These are phyloP conservation scores for Penicillium hordei DNA, from an alignment of 2,329 filamentous ascomycete species.

Conservation along the genomic window DNA sequence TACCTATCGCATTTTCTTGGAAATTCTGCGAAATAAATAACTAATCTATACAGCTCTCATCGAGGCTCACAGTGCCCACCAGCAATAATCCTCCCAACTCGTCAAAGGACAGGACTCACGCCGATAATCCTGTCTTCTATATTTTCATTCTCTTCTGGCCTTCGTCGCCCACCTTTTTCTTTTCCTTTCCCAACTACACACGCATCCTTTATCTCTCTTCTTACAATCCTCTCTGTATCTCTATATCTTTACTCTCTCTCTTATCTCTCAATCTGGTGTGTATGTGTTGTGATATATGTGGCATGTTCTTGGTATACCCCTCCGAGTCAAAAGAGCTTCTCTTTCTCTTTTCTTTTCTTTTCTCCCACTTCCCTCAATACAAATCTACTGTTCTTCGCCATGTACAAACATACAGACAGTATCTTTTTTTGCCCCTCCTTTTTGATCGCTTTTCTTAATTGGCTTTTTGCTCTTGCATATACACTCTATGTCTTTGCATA, in stretches of 20 bases:
- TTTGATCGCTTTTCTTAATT: not conserved
- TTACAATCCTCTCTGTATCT: constrained; percentile 7
- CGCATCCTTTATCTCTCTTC: constrained; percentile 13
- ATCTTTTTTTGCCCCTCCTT: not conserved
- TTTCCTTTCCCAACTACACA: not conserved
- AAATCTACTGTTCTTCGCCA: constrained; percentile 5
- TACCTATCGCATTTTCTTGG: constrained; percentile 3
- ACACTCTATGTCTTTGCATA: not conserved
- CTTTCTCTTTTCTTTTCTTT: constrained; percentile 10
- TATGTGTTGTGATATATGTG: constrained; percentile 27
- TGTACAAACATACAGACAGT: constrained; percentile 14
- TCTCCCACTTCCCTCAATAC: constrained; percentile 1
- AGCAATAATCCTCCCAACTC: constrained; percentile 18
- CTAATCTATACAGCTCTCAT: constrained; percentile 38
- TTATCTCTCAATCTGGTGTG: constrained; percentile 9
- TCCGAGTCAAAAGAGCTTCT: constrained; percentile 23
- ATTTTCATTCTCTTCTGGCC: constrained; percentile 2
- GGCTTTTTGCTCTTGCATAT: constrained; percentile 6
- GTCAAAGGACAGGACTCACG: constrained; percentile 7
- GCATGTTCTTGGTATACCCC: constrained; percentile 32
- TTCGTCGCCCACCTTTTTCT: not conserved
- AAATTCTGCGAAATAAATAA: constrained; percentile 7
- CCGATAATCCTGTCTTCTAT: constrained; percentile 1
- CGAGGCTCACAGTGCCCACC: constrained; percentile 42
- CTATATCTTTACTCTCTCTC: constrained; percentile 9